Conservation (phyloP, 495 filamentous ascomycete genomes). For the Paragyromitra xinjiangensis region DNA sequence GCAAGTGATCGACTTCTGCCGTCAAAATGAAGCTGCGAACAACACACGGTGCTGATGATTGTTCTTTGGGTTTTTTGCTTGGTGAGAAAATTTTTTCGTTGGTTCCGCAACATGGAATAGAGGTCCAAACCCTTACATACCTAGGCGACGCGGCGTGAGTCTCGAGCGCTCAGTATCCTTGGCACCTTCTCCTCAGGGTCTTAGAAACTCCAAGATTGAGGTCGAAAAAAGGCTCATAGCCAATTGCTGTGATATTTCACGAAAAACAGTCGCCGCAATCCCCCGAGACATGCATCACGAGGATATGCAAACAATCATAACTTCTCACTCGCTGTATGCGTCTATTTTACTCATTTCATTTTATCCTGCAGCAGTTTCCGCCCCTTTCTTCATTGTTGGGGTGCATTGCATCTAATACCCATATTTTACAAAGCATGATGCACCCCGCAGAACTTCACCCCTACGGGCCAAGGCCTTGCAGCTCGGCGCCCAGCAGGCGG, state of each 20-base stretch:
- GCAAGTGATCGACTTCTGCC: neutral
- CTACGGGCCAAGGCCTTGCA: conserved; percentile 8
- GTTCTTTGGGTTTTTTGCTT: neutral
- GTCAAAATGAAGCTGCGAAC: neutral
- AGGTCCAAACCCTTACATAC: neutral
- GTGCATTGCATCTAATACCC: neutral
- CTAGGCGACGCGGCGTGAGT: neutral
- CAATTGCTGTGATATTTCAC: neutral
- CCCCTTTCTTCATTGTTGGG: neutral
- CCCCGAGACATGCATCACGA: neutral
- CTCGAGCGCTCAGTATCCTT: neutral
- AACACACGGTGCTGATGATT: neutral
- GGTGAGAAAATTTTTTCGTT: neutral
- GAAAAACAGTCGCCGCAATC: neutral
- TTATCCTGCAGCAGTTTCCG: neutral
- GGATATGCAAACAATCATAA: conserved; percentile 5
- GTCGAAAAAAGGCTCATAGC: neutral
- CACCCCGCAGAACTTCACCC: neutral
- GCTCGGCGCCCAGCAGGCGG: conserved; percentile 7
- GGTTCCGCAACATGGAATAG: neutral
- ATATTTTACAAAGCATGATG: conserved; percentile 4
- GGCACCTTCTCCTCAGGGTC: neutral
- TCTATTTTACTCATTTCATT: neutral
- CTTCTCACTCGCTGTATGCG: conserved; percentile 26
- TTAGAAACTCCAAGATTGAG: neutral